Evolutionary conservation across 805 yeast species (phyloP), one percentile per base, ranked within the genome.

Genomic region (Blastobotrys americana): DNA sequence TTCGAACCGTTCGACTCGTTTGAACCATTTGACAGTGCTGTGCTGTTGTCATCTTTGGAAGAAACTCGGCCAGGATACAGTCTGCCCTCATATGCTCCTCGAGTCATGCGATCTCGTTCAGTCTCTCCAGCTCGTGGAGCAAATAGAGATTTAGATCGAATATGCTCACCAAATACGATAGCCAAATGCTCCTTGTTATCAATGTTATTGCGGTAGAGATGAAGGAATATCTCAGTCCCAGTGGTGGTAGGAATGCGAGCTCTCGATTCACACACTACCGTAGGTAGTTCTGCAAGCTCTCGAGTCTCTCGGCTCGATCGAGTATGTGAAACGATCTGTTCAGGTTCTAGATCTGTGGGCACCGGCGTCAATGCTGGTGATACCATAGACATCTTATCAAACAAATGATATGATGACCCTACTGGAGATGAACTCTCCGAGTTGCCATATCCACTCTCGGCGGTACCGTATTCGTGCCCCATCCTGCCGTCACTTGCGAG

Each of bases 231-330:
- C 59, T 93, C 98, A 1, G 94, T 88, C 2, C 97, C 97, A 43
- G 80, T 80, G 1, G 95, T 88, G 3, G 99, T 93, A 41, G 98
- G 98, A 44, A 93, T 90, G 48, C 99, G 72, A 2, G 98, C 98
- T 43, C 98, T 72, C 3, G 96, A 96, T 42, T 87, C 76, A 63
- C 98, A 93, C 56, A 76, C 74, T 9, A 93, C 97, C 20, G 61
- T 55, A 1, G 97, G 97, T 49, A 90, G 68, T 15, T 55, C 58
- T 13, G 55, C 49, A 33, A 60, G 22, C 34, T 45, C 48, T n/a
- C 43, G 42, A 4, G 35, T 37, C 20, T 16, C 20, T n/a, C 33
- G 10, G 15, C 28, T 16, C 10, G 28, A 21, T 25, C 20, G 27
- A 4, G 34, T 38, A 10, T 28, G 42, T 9, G 16, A 4, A 10